phyloP scores from a whole-genome alignment of 345 rosid genomes.

The Cardamine occulta region DNA sequence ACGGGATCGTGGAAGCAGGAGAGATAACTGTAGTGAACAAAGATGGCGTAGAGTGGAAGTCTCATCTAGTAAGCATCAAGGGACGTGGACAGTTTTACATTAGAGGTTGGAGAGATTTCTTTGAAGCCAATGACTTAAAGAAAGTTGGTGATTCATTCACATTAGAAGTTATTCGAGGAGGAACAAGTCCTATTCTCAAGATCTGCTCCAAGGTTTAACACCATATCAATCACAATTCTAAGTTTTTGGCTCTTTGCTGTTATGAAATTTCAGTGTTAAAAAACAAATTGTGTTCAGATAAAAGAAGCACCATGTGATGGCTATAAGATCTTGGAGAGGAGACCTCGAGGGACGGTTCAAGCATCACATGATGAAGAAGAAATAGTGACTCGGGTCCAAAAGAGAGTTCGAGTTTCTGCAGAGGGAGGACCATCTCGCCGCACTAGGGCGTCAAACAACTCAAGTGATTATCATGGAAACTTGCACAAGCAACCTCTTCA shows the following conservation, averaged over 20 bases:
- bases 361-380: conserved; percentile 19
- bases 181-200: conserved; percentile 30
- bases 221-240: conserved; percentile 3
- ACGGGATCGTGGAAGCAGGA: conserved; percentile 30
- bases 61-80: conserved; percentile 25
- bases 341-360: background rate
- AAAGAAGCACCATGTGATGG: conserved; percentile 20
- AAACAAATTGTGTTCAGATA: conserved; percentile 13
- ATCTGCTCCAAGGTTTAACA: conserved; percentile 37
- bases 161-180: conserved; percentile 32
- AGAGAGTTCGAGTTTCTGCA: conserved; percentile 25
- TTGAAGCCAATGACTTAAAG: conserved; percentile 21
- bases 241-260: background rate
- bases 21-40: conserved; percentile 27
- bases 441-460: conserved; percentile 23
- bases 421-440: conserved; percentile 27
- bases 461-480: background rate
- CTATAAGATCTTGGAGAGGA: background rate
- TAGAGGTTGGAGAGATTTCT: conserved; percentile 6
- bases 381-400: background rate
- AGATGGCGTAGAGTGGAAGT: conserved; percentile 34
- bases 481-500: conserved; percentile 31
- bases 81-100: conserved; percentile 37
- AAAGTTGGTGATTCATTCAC: conserved; percentile 34
- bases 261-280: too few relatives aligned